Evolutionary conservation across 2,329 filamentous ascomycete species (phyloP).

Genomic region (Grosmannia serpens): DNA sequence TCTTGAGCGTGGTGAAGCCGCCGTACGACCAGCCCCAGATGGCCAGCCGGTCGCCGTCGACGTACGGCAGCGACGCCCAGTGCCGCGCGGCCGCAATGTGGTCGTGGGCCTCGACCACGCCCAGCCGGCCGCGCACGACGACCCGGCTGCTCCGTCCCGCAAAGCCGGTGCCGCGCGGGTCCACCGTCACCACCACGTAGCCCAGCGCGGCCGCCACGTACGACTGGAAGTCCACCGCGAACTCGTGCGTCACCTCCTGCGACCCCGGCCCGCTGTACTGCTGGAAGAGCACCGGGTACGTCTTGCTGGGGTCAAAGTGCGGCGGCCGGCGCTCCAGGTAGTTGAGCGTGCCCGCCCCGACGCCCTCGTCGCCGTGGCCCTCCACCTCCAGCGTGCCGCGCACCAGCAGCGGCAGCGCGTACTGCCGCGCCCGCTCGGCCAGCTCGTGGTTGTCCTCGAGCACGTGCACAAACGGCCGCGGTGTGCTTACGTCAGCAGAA

Average conservation of each 20-base stretch:
- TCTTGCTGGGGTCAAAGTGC: slow-evolving; percentile 71
- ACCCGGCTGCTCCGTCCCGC: slow-evolving; percentile 76
- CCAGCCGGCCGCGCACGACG: slow-evolving; percentile 71
- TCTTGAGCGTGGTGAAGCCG: slow-evolving; percentile 91
- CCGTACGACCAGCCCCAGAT: slow-evolving; percentile 99
- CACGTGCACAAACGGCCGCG: slow-evolving; percentile 44
- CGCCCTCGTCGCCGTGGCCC: not conserved
- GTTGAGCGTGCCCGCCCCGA: slow-evolving; percentile 50
- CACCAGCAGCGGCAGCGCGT: slow-evolving; percentile 71
- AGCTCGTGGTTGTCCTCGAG: slow-evolving; percentile 71
- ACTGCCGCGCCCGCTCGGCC: slow-evolving; percentile 55
- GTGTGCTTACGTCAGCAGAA: too few species aligned
- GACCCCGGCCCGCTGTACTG: slow-evolving; percentile 94
- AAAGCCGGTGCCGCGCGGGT: slow-evolving; percentile 86
- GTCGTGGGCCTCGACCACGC: slow-evolving; percentile 73
- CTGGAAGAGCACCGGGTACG: slow-evolving; percentile 89
- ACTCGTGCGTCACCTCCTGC: slow-evolving; percentile 71
- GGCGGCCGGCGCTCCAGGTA: slow-evolving; percentile 79
- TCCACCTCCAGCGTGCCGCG: slow-evolving; percentile 82
- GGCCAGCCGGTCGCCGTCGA: slow-evolving; percentile 70
- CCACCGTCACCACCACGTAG: slow-evolving; percentile 90
- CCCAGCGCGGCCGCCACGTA: slow-evolving; percentile 77
- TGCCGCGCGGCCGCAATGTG: slow-evolving; percentile 84
- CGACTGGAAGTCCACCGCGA: slow-evolving; percentile 78
- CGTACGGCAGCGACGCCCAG: slow-evolving; percentile 71